Base-by-base conservation (phyloP, 2,329 filamentous ascomycete genomes). In the Pseudocercospora macadamiae region DNA sequence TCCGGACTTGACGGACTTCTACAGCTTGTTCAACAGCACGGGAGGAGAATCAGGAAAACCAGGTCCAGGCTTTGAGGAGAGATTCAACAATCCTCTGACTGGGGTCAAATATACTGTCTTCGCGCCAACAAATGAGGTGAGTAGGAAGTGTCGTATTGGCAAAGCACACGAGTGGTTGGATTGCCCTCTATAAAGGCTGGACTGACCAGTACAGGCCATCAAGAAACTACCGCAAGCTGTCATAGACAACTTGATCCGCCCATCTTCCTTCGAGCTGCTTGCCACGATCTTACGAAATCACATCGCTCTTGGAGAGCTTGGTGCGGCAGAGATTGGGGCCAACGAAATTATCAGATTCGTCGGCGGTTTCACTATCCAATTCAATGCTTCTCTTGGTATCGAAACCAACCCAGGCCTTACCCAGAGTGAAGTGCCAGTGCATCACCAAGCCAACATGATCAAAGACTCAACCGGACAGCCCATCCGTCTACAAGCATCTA, bases 61-160 rank as follows among this genome's bases (percentile, higher is more conserved):
- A 18, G 60, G 60, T 6, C 54, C 60, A 3, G 57, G 30, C 4
- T 51, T 64, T 9, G 57, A 63, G 23, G 62, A 64, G 42, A 54
- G 60, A 25, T 63, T 64, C 62, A 63, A 64, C 28, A 47, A 60
- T 26, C 59, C 53, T 4, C 25, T 28, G 3, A 57, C 21, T 9
- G 39, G 48, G 21, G 32, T 59, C 9, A 25, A 59, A 4, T 64
- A 56, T 36, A 64, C 60, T 1, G 49, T 54, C 18, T 61, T 64
- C n/a, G 60, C 60, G 14, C 57, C 62, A 2, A 63, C 62, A 3
- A 63, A 63, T 18, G 9, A 59, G 18, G 60, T 63, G 25, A 55
- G 54, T 45, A 2, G 4, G 14, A 8, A 16, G 4, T 4, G 1
- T 21, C 18, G 8, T 25, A 32, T n/a, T 18, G 19, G n/a, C 37